Evolutionary conservation across 2,329 filamentous ascomycete species (phyloP).

Genomic region (Monosporascus cannonballus): DNA sequence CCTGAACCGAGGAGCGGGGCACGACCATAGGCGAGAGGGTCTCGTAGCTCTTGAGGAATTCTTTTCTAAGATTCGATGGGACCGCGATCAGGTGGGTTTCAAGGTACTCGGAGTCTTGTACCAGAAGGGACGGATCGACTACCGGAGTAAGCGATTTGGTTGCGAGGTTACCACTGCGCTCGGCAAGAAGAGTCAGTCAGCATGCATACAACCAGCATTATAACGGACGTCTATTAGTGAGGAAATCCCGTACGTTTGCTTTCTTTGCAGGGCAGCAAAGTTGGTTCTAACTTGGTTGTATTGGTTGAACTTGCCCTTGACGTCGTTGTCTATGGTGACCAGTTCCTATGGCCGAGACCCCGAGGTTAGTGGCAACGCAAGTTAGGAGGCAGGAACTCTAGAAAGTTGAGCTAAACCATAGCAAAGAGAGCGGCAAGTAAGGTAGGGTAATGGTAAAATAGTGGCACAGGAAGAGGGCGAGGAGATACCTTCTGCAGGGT

Average conservation of each 20-base stretch:
- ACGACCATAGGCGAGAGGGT: conserved; percentile 87
- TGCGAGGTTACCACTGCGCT: conserved; percentile 73
- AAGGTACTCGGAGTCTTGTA: conserved; percentile 91
- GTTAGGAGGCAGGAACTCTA: too few species aligned
- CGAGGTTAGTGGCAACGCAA: conserved; percentile 6
- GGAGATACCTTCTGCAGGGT: conserved; percentile 71
- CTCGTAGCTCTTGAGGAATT: conserved; percentile 87
- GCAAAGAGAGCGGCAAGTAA: background rate
- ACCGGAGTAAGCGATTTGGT: conserved; percentile 91
- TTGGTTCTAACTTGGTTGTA: conserved; percentile 89
- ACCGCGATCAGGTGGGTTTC: conserved; percentile 93
- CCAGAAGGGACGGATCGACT: conserved; percentile 71
- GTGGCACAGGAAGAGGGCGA: background rate
- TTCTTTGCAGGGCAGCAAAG: conserved; percentile 73
- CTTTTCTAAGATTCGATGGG: conserved; percentile 71
- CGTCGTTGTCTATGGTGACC: conserved; percentile 87
- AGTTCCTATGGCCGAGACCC: conserved; percentile 57
- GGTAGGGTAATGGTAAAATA: background rate
- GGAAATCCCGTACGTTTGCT: conserved; percentile 63
- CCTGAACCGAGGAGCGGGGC: conserved; percentile 73
- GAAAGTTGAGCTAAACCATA: too few species aligned
- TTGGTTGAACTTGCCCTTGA: conserved; percentile 89
- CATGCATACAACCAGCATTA: background rate
- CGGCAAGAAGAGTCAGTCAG: conserved; percentile 7
- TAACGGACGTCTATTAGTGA: background rate